A percentile compares a stretch with the other conserved stretches of the same genome.
These are phyloP conservation scores for Globomyces pollinis-pini DNA, from an alignment of 192 early-diverging fungal genomes.

Conservation along the genomic window DNA sequence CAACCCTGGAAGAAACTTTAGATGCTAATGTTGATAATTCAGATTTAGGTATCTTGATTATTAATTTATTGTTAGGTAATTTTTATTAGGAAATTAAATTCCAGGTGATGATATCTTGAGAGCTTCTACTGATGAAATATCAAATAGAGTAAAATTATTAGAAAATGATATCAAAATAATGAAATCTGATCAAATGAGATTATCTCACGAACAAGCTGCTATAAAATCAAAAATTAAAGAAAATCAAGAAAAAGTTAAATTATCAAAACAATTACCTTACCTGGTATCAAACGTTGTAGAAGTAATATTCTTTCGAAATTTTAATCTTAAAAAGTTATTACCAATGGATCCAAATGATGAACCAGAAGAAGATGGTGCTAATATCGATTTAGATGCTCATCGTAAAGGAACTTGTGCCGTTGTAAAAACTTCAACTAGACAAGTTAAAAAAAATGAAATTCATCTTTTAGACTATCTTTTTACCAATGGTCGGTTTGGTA, in stretches of 20 bases:
- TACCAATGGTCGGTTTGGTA: conserved; percentile 95
- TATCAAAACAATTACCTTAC: conserved; percentile 96
- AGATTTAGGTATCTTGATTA: no score
- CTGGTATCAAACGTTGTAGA: conserved; percentile 95
- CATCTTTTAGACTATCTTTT: conserved; percentile 89
- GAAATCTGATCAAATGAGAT: conserved; percentile 82
- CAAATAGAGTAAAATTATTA: conserved; percentile 81
- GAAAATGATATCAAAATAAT: conserved; percentile 97
- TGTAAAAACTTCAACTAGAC: conserved; percentile 88
- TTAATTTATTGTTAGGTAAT: no score
- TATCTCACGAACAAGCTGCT: conserved; percentile 78
- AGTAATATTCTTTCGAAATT: conserved; percentile 41
- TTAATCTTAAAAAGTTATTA: conserved; percentile 58
- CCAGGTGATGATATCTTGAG: conserved; percentile 55
- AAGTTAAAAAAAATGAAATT: conserved; percentile 44
- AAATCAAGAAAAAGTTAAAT: conserved; percentile 96
- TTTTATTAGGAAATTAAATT: not conserved
- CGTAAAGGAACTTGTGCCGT: conserved; percentile 96
- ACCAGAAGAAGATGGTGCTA: conserved; percentile 90
- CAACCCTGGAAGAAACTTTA: not conserved
- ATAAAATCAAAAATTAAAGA: conserved; percentile 94
- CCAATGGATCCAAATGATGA: conserved; percentile 88
- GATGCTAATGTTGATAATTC: no score
- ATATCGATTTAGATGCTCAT: conserved; percentile 85
- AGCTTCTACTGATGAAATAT: conserved; percentile 83